These are phyloP conservation scores for Fusarium sp. DNA, from an alignment of 2,329 filamentous ascomycete genomes.

Conservation along the genomic window DNA sequence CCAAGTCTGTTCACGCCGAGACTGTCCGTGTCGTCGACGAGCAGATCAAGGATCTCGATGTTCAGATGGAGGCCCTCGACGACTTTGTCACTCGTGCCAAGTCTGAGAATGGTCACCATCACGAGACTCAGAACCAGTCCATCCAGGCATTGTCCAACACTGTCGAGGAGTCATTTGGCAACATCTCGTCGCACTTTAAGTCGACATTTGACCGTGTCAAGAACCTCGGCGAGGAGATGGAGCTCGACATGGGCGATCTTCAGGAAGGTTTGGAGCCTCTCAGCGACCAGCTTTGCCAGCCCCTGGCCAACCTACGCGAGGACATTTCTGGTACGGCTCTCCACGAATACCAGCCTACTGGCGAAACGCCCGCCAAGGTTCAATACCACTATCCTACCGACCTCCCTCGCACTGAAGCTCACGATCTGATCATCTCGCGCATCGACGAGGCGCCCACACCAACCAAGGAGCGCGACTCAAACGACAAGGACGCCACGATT, in stretches of 20 bases:
- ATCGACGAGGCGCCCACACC: conserved; percentile 54
- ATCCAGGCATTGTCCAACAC: conserved; percentile 76
- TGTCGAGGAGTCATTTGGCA: conserved; percentile 80
- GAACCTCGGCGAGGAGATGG: conserved; percentile 78
- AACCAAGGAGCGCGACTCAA: conserved; percentile 43
- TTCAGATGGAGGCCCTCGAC: conserved; percentile 91
- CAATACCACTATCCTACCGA: conserved; percentile 85
- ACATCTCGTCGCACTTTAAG: conserved; percentile 78
- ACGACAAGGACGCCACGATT: conserved; percentile 56
- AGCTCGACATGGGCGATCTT: conserved; percentile 70
- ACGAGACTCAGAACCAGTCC: conserved; percentile 77
- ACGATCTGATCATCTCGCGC: conserved; percentile 61
- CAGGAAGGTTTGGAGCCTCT: conserved; percentile 74
- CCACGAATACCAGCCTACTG: conserved; percentile 87
- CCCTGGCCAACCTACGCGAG: conserved; percentile 79
- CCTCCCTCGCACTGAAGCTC: conserved; percentile 79
- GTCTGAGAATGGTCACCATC: conserved; percentile 83
- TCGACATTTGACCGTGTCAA: conserved; percentile 78
- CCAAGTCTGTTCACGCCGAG: conserved; percentile 89
- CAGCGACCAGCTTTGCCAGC: conserved; percentile 72
- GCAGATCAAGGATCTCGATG: conserved; percentile 88
- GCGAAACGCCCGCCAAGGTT: conserved; percentile 85
- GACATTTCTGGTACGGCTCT: conserved; percentile 76
- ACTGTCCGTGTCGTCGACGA: conserved; percentile 91
- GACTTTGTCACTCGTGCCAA: conserved; percentile 89